phyloP scores from a whole-genome alignment of 73 alveolate species.

The Symbiodinium pilosum region DNA sequence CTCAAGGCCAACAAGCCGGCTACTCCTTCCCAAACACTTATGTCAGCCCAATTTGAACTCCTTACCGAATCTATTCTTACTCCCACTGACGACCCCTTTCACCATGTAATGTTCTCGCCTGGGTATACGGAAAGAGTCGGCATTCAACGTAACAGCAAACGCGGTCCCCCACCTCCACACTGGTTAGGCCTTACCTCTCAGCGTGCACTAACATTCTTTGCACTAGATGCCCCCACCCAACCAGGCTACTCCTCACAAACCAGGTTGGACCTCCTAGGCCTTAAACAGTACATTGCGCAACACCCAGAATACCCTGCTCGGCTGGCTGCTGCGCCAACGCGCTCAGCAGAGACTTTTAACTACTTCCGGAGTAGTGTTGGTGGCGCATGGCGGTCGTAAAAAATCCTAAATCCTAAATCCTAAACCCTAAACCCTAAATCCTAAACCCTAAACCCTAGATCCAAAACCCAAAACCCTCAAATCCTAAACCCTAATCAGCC shows the following conservation, averaged over 20 bases:
- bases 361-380: not conserved
- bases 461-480: no score
- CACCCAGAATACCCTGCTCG: not conserved
- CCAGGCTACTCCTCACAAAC: not conserved
- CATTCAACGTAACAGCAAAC: not conserved
- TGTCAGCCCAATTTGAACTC: not conserved
- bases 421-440: no score
- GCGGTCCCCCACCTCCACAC: not conserved
- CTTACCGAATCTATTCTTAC: not conserved
- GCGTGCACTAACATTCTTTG: not conserved
- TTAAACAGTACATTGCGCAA: not conserved
- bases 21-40: not conserved
- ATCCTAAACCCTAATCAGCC: no score
- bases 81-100: not conserved
- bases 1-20: not conserved
- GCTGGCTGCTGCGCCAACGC: not conserved
- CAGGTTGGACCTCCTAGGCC: not conserved
- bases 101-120: not conserved
- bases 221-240: not conserved
- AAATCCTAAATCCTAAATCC: no score
- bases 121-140: not conserved
- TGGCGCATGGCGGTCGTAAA: not conserved
- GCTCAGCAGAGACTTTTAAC: not conserved
- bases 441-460: no score
- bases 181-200: not conserved